Base-by-base conservation (phyloP, 73 alveolate species). In the Diophrys appendiculata region DNA sequence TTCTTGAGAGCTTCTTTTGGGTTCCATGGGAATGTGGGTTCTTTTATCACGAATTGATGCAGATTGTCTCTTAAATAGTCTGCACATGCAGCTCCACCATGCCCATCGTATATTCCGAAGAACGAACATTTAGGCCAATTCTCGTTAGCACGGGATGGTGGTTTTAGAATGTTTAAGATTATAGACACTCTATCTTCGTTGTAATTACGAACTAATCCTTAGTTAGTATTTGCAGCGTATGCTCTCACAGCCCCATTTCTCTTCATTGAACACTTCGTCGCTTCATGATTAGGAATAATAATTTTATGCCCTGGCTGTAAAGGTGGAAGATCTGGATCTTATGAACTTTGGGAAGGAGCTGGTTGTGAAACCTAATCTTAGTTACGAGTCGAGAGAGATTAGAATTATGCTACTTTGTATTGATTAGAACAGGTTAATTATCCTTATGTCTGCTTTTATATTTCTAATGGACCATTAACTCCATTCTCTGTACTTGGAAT, bases 81-180 rank as follows among this genome's bases (percentile, higher is more conserved):
- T 35, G 97, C 93, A 72, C 98, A 94, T 23, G 69, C 79, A 33
- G 88, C 76, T 0, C 99, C 99, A 2, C 98, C 99, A 72, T 94
- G 99, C 0, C 99, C 99, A 80, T 94, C 99, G 68, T 94, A 94
- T 35, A 94, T 88, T n/a, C 99, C 98, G 81, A 94, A 94, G 84
- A 94, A 94, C 0, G 98, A 92, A 60, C 98, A 94, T 86, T 91
- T 92, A 31, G 98, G 98, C 98, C 98, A 94, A 8, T 69, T 56
- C 54, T 89, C 95, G 65, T 72, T 60, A 35, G 60, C 65, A 29
- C 91, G 60, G 80, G 80, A 68, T 52, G 78, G 70, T 30, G 95
- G 96, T 60, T 92, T 89, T 29, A 75, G 78, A 56, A 92, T 92
- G 80, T 90, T 92, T 33, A 92, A 76, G 23, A 90, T 90, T 29